A percentile compares a stretch with the other conserved stretches of the same genome.
phyloP scores from a whole-genome alignment of 495 filamentous ascomycete species.

The Hapsidospora chrysogenum region DNA sequence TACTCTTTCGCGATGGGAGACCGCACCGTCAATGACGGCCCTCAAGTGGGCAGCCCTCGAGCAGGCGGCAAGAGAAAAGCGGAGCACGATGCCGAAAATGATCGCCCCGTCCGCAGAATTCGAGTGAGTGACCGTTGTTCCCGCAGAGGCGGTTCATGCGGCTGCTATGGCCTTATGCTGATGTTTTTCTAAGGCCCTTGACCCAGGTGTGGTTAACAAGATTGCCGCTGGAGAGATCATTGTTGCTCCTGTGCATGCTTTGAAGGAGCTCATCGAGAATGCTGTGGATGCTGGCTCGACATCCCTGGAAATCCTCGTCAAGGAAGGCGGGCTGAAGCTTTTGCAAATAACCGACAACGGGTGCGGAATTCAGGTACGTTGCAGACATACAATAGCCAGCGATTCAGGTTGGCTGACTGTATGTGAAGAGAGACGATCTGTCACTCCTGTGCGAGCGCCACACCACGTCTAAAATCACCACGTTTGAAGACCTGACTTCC shows the following conservation, averaged over 20 bases:
- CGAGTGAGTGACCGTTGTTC: not conserved
- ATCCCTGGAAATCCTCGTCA: slow-evolving; percentile 76
- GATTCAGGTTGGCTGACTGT: too few species aligned
- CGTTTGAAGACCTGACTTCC: slow-evolving; percentile 81
- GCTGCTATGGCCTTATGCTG: not conserved
- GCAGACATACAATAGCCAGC: too few species aligned
- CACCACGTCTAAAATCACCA: slow-evolving; percentile 90
- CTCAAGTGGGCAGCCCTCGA: too few species aligned
- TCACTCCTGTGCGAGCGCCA: slow-evolving; percentile 91
- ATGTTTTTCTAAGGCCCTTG: slow-evolving; percentile 46
- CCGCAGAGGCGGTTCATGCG: too few species aligned
- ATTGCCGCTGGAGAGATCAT: slow-evolving; percentile 99
- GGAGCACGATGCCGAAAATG: not conserved
- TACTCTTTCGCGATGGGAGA: too few species aligned
- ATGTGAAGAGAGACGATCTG: slow-evolving; percentile 63
- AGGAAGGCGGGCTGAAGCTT: slow-evolving; percentile 92
- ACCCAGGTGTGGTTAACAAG: slow-evolving; percentile 95
- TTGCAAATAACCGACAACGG: slow-evolving; percentile 98
- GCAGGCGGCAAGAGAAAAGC: not conserved
- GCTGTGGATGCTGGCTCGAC: slow-evolving; percentile 94
- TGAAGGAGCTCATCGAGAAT: slow-evolving; percentile 97
- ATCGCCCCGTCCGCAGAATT: not conserved
- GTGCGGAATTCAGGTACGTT: slow-evolving; percentile 80
- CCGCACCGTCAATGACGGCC: too few species aligned
- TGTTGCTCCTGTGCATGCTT: slow-evolving; percentile 86